Conservation (phyloP, 2,329 filamentous ascomycete genomes). For the Raffaelea arxii region DNA sequence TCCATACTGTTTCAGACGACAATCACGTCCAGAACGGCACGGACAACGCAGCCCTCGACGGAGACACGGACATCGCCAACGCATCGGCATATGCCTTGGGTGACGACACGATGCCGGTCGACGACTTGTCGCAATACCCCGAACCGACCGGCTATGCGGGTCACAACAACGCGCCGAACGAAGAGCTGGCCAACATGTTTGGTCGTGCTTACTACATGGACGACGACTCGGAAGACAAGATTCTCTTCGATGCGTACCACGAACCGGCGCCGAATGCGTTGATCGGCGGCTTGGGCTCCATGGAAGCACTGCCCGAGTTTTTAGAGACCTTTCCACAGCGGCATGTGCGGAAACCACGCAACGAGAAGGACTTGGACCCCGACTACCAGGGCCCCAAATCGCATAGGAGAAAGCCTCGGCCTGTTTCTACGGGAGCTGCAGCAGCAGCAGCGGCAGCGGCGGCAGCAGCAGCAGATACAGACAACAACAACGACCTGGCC, state of each 20-base stretch:
- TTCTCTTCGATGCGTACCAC: slow-evolving; percentile 50
- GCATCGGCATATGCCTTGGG: neutral
- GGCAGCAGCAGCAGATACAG: slow-evolving; percentile 21
- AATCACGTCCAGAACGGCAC: too few relatives aligned
- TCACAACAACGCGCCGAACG: neutral
- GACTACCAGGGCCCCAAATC: slow-evolving; percentile 38
- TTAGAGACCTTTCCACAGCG: slow-evolving; percentile 44
- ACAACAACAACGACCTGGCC: slow-evolving; percentile 23
- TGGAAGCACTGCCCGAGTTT: slow-evolving; percentile 42
- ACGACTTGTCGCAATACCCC: slow-evolving; percentile 17
- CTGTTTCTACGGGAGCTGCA: too few relatives aligned
- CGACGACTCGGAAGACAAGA: slow-evolving; percentile 46
- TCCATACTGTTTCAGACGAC: too few relatives aligned
- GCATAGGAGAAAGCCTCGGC: slow-evolving; percentile 32
- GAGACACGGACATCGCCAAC: neutral
- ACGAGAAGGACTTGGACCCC: slow-evolving; percentile 43
- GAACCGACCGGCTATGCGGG: slow-evolving; percentile 18
- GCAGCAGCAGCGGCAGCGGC: slow-evolving; percentile 22
- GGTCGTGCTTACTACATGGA: slow-evolving; percentile 55
- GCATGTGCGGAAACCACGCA: slow-evolving; percentile 41
- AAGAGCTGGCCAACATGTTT: slow-evolving; percentile 25
- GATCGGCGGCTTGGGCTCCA: slow-evolving; percentile 24
- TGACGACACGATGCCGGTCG: too few relatives aligned
- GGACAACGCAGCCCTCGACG: neutral
- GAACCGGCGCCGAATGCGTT: slow-evolving; percentile 36